Evolutionary conservation across 768 basidiomycete species (phyloP).

Genomic region (Boletus reticuloceps): DNA sequence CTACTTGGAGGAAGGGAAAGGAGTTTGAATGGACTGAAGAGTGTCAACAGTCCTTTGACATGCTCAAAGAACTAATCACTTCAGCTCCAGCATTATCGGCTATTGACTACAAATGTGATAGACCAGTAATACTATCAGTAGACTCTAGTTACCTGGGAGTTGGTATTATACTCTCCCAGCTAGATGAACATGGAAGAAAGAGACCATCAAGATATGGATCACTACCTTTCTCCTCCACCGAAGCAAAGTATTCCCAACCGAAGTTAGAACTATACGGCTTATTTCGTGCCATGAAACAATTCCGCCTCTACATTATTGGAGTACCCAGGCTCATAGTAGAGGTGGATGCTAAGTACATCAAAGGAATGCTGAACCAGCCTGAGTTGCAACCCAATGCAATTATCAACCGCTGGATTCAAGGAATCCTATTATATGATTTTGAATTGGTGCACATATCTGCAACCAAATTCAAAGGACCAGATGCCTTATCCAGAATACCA

Average conservation of each 20-base stretch:
- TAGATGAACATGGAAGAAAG: background rate
- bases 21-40: background rate
- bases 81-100: background rate
- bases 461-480: background rate
- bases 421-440: background rate
- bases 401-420: background rate
- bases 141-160: background rate
- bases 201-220: background rate
- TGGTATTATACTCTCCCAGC: background rate
- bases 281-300: background rate
- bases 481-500: background rate
- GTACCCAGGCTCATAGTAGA: background rate
- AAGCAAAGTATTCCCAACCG: background rate
- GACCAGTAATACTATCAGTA: background rate
- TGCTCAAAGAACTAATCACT: background rate
- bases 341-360: background rate
- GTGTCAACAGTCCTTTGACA: background rate
- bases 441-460: background rate
- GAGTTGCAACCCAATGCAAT: background rate
- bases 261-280: background rate
- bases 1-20: background rate
- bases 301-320: background rate
- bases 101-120: background rate
- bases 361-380: background rate
- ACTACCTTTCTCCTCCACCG: background rate